phyloP scores from a whole-genome alignment of 129 eudicot species.

The Daucus carota region DNA sequence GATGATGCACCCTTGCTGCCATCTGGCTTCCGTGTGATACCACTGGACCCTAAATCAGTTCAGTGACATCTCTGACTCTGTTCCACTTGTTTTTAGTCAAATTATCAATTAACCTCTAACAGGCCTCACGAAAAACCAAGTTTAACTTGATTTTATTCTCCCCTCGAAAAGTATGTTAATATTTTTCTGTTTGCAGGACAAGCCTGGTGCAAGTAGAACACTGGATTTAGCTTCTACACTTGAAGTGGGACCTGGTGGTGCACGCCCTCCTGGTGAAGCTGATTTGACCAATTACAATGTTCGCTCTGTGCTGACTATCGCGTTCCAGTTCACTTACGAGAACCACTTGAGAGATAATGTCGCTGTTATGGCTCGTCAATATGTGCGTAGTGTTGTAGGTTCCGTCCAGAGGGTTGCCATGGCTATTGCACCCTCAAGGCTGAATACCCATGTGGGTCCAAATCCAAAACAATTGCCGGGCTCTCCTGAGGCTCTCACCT shows the following conservation, averaged over 20 bases:
- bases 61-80: slow-evolving; percentile 14
- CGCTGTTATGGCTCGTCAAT: slow-evolving; percentile 81
- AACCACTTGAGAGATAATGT: slow-evolving; percentile 62
- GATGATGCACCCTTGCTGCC: slow-evolving; percentile 83
- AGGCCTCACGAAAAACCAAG: neutral
- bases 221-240: slow-evolving; percentile 74
- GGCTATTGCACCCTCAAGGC: slow-evolving; percentile 70
- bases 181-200: slow-evolving; percentile 24
- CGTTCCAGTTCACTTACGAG: slow-evolving; percentile 80
- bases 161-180: neutral
- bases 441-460: slow-evolving; percentile 47
- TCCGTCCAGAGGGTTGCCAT: slow-evolving; percentile 83
- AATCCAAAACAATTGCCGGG: slow-evolving; percentile 67
- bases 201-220: slow-evolving; percentile 46
- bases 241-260: slow-evolving; percentile 45
- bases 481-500: slow-evolving; percentile 74
- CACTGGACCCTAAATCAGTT: slow-evolving; percentile 72
- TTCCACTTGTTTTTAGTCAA: neutral
- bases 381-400: slow-evolving; percentile 60
- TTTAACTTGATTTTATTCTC: neutral
- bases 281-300: slow-evolving; percentile 36
- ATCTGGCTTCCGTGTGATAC: slow-evolving; percentile 76
- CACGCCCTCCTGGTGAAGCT: slow-evolving; percentile 43
- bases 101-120: too few relatives aligned
- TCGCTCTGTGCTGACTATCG: slow-evolving; percentile 72